These are phyloP conservation scores for Gastrolobium villosum DNA, from an alignment of 306 rosid genomes.

Conservation along the genomic window DNA sequence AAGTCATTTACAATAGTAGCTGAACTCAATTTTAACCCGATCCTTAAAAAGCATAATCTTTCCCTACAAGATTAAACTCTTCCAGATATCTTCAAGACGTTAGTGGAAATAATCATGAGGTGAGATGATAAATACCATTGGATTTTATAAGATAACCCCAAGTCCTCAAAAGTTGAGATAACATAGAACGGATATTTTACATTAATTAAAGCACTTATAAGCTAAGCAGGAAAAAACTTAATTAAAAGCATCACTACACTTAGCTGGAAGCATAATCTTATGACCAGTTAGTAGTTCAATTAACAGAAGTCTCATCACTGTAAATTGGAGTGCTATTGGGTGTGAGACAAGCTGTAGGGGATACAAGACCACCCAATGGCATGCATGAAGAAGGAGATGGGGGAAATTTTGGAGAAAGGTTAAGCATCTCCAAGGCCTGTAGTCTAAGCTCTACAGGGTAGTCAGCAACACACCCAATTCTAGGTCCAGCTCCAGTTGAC, in stretches of 20 bases:
- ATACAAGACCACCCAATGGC: slow-evolving; percentile 48
- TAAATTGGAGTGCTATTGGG: slow-evolving; percentile 12
- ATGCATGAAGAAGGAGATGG: slow-evolving; percentile 61
- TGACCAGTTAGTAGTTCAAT: slow-evolving; percentile 36
- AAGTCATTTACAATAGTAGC: too few relatives aligned
- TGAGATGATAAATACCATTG: slow-evolving; percentile 25
- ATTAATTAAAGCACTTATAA: slow-evolving; percentile 38
- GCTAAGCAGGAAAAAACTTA: not conserved
- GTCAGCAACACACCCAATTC: slow-evolving; percentile 96
- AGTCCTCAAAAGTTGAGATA: slow-evolving; percentile 47
- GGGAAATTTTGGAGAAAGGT: slow-evolving; percentile 72
- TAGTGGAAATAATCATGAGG: slow-evolving; percentile 32
- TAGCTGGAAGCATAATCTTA: slow-evolving; percentile 38
- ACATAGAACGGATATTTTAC: slow-evolving; percentile 44
- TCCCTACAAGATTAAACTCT: not conserved
- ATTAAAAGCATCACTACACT: not conserved
- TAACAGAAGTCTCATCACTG: slow-evolving; percentile 42
- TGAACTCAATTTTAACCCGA: too few relatives aligned
- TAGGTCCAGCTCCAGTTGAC: slow-evolving; percentile 98
- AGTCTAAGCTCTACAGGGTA: slow-evolving; percentile 81
- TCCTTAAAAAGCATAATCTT: too few relatives aligned
- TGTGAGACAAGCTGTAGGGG: slow-evolving; percentile 51
- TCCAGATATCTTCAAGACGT: slow-evolving; percentile 4
- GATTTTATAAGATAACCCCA: slow-evolving; percentile 23
- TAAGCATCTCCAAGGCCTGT: slow-evolving; percentile 87